phyloP scores from a whole-genome alignment of 139 green algal species.

The Chlorella vulgaris region DNA sequence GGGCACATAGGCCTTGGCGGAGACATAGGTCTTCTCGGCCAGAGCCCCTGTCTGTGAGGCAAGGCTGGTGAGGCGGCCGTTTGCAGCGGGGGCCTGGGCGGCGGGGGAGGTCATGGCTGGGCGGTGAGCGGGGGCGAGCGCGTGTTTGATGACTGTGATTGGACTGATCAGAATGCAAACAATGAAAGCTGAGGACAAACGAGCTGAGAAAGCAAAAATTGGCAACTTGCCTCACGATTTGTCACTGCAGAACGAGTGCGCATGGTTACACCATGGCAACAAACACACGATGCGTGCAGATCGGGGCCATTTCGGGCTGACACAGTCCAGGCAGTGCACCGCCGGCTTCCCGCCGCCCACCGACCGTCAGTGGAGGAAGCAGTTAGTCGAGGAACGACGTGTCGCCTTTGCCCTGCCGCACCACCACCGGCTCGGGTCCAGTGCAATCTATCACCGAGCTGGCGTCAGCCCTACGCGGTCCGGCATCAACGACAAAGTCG shows the following conservation, averaged over 20 bases:
- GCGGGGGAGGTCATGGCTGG: too few relatives aligned
- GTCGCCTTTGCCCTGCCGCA: slow-evolving; percentile 77
- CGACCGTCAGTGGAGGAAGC: too few relatives aligned
- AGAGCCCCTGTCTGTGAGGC: slow-evolving; percentile 26
- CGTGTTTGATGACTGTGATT: too few relatives aligned
- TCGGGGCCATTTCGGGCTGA: not conserved
- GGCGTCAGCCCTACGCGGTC: slow-evolving; percentile 46
- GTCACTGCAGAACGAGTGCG: not conserved
- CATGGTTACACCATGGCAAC: not conserved
- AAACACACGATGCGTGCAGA: not conserved
- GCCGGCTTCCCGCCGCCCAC: too few relatives aligned
- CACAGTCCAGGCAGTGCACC: too few relatives aligned
- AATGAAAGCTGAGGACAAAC: too few relatives aligned
- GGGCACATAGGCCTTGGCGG: slow-evolving; percentile 35
- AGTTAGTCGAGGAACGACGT: slow-evolving; percentile 62
- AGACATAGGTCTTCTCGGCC: slow-evolving; percentile 25
- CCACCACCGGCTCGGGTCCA: slow-evolving; percentile 53
- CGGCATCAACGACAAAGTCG: slow-evolving; percentile 85
- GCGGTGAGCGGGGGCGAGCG: too few relatives aligned
- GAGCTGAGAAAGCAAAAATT: not conserved
- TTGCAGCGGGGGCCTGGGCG: not conserved
- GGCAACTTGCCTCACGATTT: not conserved
- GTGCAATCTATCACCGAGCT: slow-evolving; percentile 84
- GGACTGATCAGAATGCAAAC: not conserved
- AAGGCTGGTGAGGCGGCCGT: not conserved